phyloP scores from a whole-genome alignment of 2,329 filamentous ascomycete genomes.

The Ophiostoma perfectum region DNA sequence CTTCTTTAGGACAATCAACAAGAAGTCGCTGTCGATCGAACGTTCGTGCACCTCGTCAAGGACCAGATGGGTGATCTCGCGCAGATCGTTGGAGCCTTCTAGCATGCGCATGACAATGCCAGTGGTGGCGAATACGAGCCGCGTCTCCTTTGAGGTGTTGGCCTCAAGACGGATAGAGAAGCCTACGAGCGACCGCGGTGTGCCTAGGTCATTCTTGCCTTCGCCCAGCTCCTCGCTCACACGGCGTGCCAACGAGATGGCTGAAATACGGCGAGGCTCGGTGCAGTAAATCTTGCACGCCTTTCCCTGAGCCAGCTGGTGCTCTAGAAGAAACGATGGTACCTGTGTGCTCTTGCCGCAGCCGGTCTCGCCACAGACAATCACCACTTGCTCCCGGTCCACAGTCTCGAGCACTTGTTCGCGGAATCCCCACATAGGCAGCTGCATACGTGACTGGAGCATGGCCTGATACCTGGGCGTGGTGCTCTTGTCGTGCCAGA shows the following conservation, averaged over 20 bases:
- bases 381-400: constrained; percentile 75
- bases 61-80: constrained; percentile 86
- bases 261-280: constrained; percentile 90
- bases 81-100: constrained; percentile 77
- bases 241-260: constrained; percentile 84
- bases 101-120: constrained; percentile 98
- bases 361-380: constrained; percentile 93
- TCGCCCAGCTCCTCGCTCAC: constrained; percentile 96
- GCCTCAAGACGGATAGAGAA: constrained; percentile 93
- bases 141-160: constrained; percentile 73
- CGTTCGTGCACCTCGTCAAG: constrained; percentile 98
- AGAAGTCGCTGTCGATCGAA: constrained; percentile 92
- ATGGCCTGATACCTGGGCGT: constrained; percentile 67
- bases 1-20: constrained; percentile 85
- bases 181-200: constrained; percentile 75
- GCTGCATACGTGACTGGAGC: constrained; percentile 68
- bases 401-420: constrained; percentile 72
- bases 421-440: constrained; percentile 86
- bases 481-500: constrained; percentile 55
- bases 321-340: constrained; percentile 87
- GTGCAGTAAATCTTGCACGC: constrained; percentile 92
- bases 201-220: constrained; percentile 73
- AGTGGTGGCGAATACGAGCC: constrained; percentile 82
- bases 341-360: constrained; percentile 97
- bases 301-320: constrained; percentile 73